Conservation (phyloP, 805 yeast genomes). For the Ogataea angusta region DNA sequence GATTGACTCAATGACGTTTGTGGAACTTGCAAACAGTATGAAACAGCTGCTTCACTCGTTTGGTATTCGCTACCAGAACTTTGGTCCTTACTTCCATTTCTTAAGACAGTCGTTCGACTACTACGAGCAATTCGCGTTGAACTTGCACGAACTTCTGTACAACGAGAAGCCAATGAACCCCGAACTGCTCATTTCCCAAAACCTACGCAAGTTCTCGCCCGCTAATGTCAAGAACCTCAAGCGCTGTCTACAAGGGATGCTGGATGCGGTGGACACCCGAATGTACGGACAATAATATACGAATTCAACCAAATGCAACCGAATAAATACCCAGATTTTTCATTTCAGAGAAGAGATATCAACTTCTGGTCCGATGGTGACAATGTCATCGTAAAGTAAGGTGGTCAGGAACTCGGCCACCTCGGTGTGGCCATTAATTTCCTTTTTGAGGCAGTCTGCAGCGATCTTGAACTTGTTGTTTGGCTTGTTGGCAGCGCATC, state of each 20-base stretch:
- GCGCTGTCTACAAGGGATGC: slow-evolving; percentile 17
- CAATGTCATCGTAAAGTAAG: slow-evolving; percentile 69
- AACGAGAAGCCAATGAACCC: slow-evolving; percentile 12
- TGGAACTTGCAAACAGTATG: slow-evolving; percentile 16
- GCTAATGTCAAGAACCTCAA: slow-evolving; percentile 10
- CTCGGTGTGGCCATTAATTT: slow-evolving; percentile 61
- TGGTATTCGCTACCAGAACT: slow-evolving; percentile 14
- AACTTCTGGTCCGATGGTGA: slow-evolving; percentile 40
- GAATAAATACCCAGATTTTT: not conserved
- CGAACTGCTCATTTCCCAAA: slow-evolving; percentile 9
- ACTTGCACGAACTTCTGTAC: slow-evolving; percentile 14
- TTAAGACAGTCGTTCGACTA: slow-evolving; percentile 13
- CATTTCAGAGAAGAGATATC: slow-evolving; percentile 31
- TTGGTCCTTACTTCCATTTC: slow-evolving; percentile 17
- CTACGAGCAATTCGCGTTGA: slow-evolving; percentile 16
- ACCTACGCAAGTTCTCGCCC: slow-evolving; percentile 7
- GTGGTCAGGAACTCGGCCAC: slow-evolving; percentile 78
- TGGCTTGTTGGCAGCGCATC: slow-evolving; percentile 45
- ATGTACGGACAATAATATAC: slow-evolving; percentile 6
- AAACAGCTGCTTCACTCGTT: slow-evolving; percentile 14
- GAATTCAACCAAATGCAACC: not conserved
- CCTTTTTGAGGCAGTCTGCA: slow-evolving; percentile 68
- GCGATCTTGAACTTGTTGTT: slow-evolving; percentile 69
- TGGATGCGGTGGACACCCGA: slow-evolving; percentile 5
- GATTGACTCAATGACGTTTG: slow-evolving; percentile 11